A percentile compares a stretch with the other conserved stretches of the same genome.
Evolutionary conservation across 257 asterid genomes (phyloP).

Genomic region (Lavandula angustifolia): DNA sequence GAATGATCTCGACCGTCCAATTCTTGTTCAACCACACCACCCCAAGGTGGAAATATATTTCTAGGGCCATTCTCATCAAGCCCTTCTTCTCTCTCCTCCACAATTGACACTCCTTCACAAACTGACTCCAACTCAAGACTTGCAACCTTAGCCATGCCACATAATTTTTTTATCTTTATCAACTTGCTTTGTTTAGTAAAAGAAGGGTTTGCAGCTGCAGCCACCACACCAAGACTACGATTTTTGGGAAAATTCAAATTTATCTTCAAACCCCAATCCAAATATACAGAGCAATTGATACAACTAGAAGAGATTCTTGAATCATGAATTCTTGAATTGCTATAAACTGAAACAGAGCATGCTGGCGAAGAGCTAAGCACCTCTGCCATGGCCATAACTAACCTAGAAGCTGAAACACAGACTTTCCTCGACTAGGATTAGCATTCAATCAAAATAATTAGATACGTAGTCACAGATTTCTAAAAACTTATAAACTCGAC

Average conservation of each 20-base stretch:
- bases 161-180: not conserved
- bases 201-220: constrained; percentile 17
- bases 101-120: not conserved
- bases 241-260: constrained; percentile 23
- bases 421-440: constrained; percentile 20
- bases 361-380: constrained; percentile 31
- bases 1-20: constrained; percentile 20
- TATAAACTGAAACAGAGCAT: constrained; percentile 29
- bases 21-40: constrained; percentile 32
- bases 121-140: constrained; percentile 43
- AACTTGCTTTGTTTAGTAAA: constrained; percentile 27
- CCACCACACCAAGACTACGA: constrained; percentile 29
- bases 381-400: constrained; percentile 42
- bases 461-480: too few species aligned
- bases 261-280: constrained; percentile 26
- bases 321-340: constrained; percentile 9
- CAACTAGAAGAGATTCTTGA: constrained; percentile 33
- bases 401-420: constrained; percentile 22
- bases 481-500: too few species aligned
- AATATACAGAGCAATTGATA: constrained; percentile 33
- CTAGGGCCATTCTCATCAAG: constrained; percentile 33
- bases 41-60: constrained; percentile 41
- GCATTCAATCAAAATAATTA: constrained; percentile 27
- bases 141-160: constrained; percentile 32
- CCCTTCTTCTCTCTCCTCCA: constrained; percentile 39